Evolutionary conservation across 495 filamentous ascomycete species (phyloP).

Genomic region (Annulohypoxylon stygium): DNA sequence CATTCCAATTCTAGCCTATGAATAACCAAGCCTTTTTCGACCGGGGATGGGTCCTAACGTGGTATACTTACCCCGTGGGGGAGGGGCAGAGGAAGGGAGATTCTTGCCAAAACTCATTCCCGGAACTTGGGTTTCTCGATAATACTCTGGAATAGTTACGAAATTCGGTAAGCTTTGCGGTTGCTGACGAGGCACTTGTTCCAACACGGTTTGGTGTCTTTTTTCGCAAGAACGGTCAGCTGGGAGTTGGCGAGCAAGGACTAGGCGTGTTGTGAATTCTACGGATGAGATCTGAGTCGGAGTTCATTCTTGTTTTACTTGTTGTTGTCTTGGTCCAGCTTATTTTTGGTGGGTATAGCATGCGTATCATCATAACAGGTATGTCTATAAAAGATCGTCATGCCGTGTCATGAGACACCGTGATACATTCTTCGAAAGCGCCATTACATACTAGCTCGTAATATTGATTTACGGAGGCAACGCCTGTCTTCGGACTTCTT

Average conservation of each 20-base stretch:
- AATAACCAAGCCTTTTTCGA: slow-evolving; percentile 27
- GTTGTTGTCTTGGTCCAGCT: slow-evolving; percentile 11
- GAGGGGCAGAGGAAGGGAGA: slow-evolving; percentile 11
- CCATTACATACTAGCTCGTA: not conserved
- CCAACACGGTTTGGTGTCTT: not conserved
- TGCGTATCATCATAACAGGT: slow-evolving; percentile 6
- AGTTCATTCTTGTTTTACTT: not conserved
- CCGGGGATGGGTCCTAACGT: slow-evolving; percentile 23
- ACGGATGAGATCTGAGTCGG: not conserved
- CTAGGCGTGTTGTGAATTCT: not conserved
- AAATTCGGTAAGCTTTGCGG: slow-evolving; percentile 27
- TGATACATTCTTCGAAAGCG: not conserved
- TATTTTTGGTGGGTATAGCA: not conserved
- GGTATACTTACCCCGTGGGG: slow-evolving; percentile 34
- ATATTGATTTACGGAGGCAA: slow-evolving; percentile 9
- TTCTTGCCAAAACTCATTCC: slow-evolving; percentile 27
- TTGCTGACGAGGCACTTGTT: slow-evolving; percentile 13
- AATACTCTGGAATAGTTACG: slow-evolving; percentile 25
- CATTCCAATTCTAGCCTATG: slow-evolving; percentile 36
- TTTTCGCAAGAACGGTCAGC: slow-evolving; percentile 19
- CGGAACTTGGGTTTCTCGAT: slow-evolving; percentile 21
- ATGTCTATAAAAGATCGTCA: slow-evolving; percentile 32
- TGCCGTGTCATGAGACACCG: slow-evolving; percentile 2
- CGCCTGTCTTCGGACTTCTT: not conserved
- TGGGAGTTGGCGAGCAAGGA: slow-evolving; percentile 14